Evolutionary conservation across 2,329 filamentous ascomycete species (phyloP).

Genomic region (Diaporthe eres): DNA sequence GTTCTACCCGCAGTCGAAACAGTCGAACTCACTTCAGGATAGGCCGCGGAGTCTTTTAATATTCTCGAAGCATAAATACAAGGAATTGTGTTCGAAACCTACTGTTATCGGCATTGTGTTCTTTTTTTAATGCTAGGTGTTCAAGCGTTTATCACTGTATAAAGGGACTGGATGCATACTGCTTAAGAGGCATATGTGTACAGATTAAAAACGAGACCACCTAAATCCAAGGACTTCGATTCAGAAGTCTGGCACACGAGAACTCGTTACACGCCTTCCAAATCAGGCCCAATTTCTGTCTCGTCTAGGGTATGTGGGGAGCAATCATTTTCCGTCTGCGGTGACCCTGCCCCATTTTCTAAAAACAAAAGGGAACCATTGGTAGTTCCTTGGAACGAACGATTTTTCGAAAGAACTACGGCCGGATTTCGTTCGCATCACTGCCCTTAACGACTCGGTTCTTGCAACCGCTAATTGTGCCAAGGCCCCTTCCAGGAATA

Average conservation of each 20-base stretch:
- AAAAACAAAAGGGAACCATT: not conserved
- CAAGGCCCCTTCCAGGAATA: not conserved
- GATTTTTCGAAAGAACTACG: too few relatives aligned
- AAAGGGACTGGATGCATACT: too few relatives aligned
- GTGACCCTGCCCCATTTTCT: not conserved
- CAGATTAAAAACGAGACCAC: too few relatives aligned
- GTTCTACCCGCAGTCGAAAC: not conserved
- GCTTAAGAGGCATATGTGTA: too few relatives aligned
- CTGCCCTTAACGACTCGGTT: not conserved
- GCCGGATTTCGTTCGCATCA: not conserved
- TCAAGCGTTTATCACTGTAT: too few relatives aligned
- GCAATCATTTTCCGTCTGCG: not conserved
- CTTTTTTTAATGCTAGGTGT: too few relatives aligned
- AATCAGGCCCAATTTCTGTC: not conserved
- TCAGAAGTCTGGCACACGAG: not conserved
- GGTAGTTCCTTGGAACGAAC: too few relatives aligned
- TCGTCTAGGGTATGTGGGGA: not conserved
- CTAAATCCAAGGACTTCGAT: not conserved
- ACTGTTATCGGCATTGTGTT: too few relatives aligned
- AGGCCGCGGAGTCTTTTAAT: not conserved
- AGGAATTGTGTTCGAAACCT: too few relatives aligned
- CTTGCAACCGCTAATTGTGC: not conserved
- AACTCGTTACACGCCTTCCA: not conserved
- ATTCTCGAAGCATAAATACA: not conserved
- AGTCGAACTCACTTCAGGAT: not conserved